Conservation (phyloP, 2,329 filamentous ascomycete species). For the Ophiocordyceps camponoti-rufipedis region DNA sequence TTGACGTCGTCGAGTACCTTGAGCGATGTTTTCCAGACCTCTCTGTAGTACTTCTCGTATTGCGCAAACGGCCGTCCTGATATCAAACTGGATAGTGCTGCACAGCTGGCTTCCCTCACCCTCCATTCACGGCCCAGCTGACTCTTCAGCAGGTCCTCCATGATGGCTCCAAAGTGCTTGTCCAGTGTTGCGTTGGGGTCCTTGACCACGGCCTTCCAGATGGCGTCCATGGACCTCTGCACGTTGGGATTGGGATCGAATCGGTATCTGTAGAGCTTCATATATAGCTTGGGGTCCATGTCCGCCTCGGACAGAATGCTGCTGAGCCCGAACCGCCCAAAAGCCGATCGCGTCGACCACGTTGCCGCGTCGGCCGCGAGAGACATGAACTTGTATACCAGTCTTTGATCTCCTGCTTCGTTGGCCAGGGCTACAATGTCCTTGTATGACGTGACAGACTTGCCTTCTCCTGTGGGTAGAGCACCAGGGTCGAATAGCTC, state of each 20-base stretch:
- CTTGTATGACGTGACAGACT: conserved; percentile 85
- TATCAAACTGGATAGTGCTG: conserved; percentile 73
- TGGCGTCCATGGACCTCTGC: conserved; percentile 88
- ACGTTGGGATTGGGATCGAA: conserved; percentile 94
- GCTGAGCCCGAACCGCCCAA: conserved; percentile 83
- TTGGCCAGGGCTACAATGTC: conserved; percentile 93
- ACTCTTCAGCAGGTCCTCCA: conserved; percentile 70
- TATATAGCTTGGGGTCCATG: conserved; percentile 84
- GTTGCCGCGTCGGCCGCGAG: conserved; percentile 89
- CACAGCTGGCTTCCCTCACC: conserved; percentile 79
- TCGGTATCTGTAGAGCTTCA: conserved; percentile 82
- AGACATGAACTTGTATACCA: conserved; percentile 99
- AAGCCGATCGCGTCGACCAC: conserved; percentile 93
- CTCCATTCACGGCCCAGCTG: conserved; percentile 88
- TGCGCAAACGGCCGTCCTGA: conserved; percentile 58
- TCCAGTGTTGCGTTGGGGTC: conserved; percentile 64
- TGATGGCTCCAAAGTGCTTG: conserved; percentile 70
- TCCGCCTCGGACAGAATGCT: conserved; percentile 78
- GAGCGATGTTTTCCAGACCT: conserved; percentile 73
- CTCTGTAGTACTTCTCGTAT: conserved; percentile 69
- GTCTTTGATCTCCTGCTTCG: conserved; percentile 83
- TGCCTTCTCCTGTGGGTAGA: conserved; percentile 75
- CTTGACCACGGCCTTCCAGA: conserved; percentile 92
- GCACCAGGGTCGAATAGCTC: conserved; percentile 86
- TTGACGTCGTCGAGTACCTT: conserved; percentile 96